A percentile compares a stretch with the other conserved stretches of the same genome.
Evolutionary conservation across 2,329 filamentous ascomycete species (phyloP).

Genomic region (Pseudogymnoascus sp.): DNA sequence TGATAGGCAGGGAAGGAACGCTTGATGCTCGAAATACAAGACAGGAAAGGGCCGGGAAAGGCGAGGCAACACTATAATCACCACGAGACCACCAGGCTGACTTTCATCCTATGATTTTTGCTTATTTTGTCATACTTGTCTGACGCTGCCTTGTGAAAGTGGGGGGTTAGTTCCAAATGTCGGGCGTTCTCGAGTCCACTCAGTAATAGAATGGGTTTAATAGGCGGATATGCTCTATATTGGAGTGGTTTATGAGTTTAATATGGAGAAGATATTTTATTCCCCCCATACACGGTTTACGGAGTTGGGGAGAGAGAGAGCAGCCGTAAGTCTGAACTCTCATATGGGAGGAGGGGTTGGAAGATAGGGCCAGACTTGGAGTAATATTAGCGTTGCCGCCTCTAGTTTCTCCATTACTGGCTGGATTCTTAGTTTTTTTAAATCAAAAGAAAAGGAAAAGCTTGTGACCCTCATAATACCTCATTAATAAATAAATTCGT

Average conservation of each 20-base stretch:
- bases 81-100: constrained; percentile 1
- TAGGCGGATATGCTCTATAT: neutral
- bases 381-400: neutral
- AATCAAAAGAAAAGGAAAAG: neutral
- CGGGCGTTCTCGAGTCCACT: neutral
- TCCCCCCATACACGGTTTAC: neutral
- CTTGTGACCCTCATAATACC: neutral
- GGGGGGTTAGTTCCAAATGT: neutral
- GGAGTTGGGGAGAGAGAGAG: neutral
- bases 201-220: constrained; percentile 1
- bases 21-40: constrained; percentile 1
- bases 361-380: neutral
- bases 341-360: neutral
- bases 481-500: neutral
- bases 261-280: neutral
- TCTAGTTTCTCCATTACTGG: neutral
- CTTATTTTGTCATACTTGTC: constrained; percentile 5
- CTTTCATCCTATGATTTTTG: constrained; percentile 4
- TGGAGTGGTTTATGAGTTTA: neutral
- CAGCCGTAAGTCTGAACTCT: neutral
- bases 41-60: neutral
- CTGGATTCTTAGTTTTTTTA: neutral
- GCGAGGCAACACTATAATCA: neutral
- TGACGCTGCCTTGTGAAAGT: constrained; percentile 4
- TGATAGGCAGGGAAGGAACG: constrained; percentile 6